Base-by-base conservation (phyloP, 108 stramenopile genomes). In the Mediolabrus comicus region DNA sequence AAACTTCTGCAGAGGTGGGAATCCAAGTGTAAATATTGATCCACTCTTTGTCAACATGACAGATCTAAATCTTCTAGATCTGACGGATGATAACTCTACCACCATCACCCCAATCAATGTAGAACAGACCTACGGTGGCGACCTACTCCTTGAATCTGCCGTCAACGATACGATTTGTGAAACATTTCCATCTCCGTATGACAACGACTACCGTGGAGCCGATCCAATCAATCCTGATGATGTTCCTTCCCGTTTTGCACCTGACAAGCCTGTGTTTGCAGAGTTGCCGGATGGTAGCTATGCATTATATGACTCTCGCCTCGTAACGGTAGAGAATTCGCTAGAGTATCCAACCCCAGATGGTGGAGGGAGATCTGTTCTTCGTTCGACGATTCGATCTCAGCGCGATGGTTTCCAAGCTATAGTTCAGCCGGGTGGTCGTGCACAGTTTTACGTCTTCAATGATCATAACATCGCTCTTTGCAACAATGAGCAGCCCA, bases 381-480 rank as follows among this genome's bases (percentile, higher is more conserved):
- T 77, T 17, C 56, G 69, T 34, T 77, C 76, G 13, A 70, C 68
- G 1, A 32, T 70, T 33, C 62, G 76, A 3, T 56, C 58, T 0
- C 46, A 69, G 41, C 54, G 54, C 38, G 43, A 65, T 30, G 69
- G 76, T 53, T 65, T 77, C 63, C 34, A n/a, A 11, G 49, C 64
- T 39, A 4, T 2, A 57, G 22, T 39, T 49, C 5, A 11, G 11
- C 10, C 59, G 39, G 29, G 35, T 29, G 46, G 46, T 49, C 46
- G 46, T 26, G 43, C 27, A 33, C 29, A 56, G 17, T 75, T 62
- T 41, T 62, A 22, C 34, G 66, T 75, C 6, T 43, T 49, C 39
- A 77, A 77, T 46, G 76, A 77, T 49, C 49, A 70, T n/a, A 77
- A 79, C 31, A 74, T 74, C 62, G 73, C 72, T n/a, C 66, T 74